Conservation (phyloP, 768 basidiomycete species). For the Lentinula lateritia region DNA sequence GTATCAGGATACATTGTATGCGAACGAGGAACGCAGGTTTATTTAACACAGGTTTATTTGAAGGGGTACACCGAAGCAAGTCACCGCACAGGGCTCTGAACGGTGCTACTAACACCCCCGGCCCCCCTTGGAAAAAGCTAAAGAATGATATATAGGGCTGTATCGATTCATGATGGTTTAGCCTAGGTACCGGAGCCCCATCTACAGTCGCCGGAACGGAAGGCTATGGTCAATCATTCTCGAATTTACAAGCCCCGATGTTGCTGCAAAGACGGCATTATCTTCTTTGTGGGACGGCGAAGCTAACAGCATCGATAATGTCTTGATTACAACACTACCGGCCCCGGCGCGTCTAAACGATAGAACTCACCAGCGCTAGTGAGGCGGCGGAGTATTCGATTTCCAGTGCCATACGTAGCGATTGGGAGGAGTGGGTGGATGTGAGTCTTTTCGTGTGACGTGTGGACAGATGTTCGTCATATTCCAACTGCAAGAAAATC, state of each 20-base stretch:
- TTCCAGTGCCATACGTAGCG: slow-evolving; percentile 40
- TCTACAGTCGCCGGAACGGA: slow-evolving; percentile 30
- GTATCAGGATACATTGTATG: slow-evolving; percentile 42
- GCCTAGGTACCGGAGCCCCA: slow-evolving; percentile 35
- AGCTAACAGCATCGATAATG: slow-evolving; percentile 31
- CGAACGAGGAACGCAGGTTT: slow-evolving; percentile 43
- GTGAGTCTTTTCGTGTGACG: too few species aligned
- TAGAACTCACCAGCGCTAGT: slow-evolving; percentile 23
- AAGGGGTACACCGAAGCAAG: slow-evolving; percentile 41
- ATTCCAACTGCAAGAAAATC: too few species aligned
- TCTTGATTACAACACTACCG: slow-evolving; percentile 24
- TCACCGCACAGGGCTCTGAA: neutral
- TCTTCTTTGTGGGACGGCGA: slow-evolving; percentile 42
- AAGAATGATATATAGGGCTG: slow-evolving; percentile 29
- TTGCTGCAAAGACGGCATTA: slow-evolving; percentile 32
- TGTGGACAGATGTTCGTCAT: too few species aligned
- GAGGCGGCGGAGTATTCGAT: slow-evolving; percentile 35
- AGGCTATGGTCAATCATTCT: slow-evolving; percentile 49
- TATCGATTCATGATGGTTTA: slow-evolving; percentile 34
- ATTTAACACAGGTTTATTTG: slow-evolving; percentile 42
- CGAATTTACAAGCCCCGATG: slow-evolving; percentile 35
- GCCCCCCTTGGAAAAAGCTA: neutral
- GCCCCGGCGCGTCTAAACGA: too few species aligned
- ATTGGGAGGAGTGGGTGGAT: slow-evolving; percentile 43
- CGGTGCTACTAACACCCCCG: too few species aligned